Percentiles rank a stretch among this genome's conserved stretches.
Conservation (phyloP, 2,329 filamentous ascomycete genomes). For the Phialophora macrospora region DNA sequence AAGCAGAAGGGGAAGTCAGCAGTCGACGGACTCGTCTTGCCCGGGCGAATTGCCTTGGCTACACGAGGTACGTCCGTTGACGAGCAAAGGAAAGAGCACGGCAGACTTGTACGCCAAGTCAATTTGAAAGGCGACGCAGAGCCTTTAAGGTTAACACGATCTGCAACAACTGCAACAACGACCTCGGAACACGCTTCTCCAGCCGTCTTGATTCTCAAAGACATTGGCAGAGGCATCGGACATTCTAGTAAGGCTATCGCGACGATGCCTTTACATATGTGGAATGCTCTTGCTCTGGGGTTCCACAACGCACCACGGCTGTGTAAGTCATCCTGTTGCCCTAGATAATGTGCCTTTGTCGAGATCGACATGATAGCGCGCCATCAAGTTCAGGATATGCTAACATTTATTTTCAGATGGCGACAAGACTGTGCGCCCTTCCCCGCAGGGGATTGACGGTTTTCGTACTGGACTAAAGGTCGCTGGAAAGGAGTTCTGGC, state of each 20-base stretch:
- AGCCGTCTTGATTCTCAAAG: conserved; percentile 31
- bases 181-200: conserved; percentile 22
- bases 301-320: conserved; percentile 60
- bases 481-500: conserved; percentile 52
- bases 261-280: conserved; percentile 53
- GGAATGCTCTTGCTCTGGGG: conserved; percentile 57
- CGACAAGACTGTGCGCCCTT: conserved; percentile 54
- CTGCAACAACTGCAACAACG: conserved; percentile 23
- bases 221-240: conserved; percentile 37
- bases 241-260: conserved; percentile 35
- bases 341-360: not conserved
- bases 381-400: not conserved
- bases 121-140: conserved; percentile 37
- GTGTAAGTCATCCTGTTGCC: conserved; percentile 37
- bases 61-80: conserved; percentile 30
- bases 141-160: conserved; percentile 26
- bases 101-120: conserved; percentile 17
- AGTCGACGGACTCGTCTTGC: conserved; percentile 29
- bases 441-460: conserved; percentile 50
- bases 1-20: conserved; percentile 40
- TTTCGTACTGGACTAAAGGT: conserved; percentile 53
- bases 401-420: conserved; percentile 43
- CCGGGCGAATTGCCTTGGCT: conserved; percentile 35
- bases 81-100: conserved; percentile 25
- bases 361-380: not conserved